Base-by-base conservation (phyloP, 192 early-diverging fungal genomes). In the Funneliformis geosporum region DNA sequence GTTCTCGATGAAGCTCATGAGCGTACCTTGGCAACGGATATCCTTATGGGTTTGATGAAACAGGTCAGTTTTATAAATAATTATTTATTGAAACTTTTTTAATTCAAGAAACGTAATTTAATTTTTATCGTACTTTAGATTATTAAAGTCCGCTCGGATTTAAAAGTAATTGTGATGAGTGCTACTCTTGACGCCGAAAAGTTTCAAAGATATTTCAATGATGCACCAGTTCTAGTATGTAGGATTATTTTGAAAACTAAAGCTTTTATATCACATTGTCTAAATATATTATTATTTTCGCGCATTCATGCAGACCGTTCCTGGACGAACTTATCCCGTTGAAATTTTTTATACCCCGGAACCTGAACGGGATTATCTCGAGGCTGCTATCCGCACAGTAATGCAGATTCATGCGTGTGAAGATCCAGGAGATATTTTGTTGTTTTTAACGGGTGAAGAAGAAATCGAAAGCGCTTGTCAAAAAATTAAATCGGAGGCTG, bases 1-100 rank as follows among this genome's bases (percentile, higher is more conserved):
- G 94, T 99, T 84, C 89, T 99, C 68, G 98, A 99, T 80, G 98
- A 99, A 80, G 98, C 97, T 14, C 98, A 99, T 88, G 98, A 99
- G 87, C 91, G 98, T 70, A 99, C 97, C 27, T 84, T 99, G 39
- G 87, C 91, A 76, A 99, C 97, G 27, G 98, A 99, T 87, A 97
- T 99, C 81, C 88, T 99, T 62, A 98, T 99, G 98, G 97, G 96
- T 33, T 88, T 99, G 65, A 88, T 99, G 82, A 99, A 99, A 83
- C 93, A 96, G 83, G 91, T 93, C 70, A 33, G 74, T n/a, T 25
- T 61, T 16, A 27, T 60, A 18, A 42, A 10, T 40, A 23, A 44
- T 21, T 38, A 75, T 4, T 40, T 40, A n/a, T 76, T 23, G 55
- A 72, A 28, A 10, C 10, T 27, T 12, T 14, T 18, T 9, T 27